Evolutionary conservation across 805 yeast genomes (phyloP).

Genomic region (Kurtzmaniella fragi): DNA sequence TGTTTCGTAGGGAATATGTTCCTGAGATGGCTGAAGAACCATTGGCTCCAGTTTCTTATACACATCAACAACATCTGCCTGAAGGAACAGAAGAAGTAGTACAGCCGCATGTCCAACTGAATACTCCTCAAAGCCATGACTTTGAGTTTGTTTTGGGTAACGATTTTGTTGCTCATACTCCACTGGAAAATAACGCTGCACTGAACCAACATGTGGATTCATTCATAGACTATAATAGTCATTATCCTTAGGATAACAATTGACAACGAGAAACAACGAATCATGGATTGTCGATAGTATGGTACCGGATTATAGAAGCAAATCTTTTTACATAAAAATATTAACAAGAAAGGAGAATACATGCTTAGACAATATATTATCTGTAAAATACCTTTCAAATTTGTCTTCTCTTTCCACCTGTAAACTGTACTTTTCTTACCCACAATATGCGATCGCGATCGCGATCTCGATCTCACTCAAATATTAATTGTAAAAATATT

Average conservation of each 20-base stretch:
- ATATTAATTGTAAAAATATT: too few relatives aligned
- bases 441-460: too few relatives aligned
- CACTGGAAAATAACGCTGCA: slow-evolving; percentile 4
- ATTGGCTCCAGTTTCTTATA: slow-evolving; percentile 1
- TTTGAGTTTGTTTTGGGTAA: slow-evolving; percentile 7
- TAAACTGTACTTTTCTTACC: too few relatives aligned
- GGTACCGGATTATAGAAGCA: too few relatives aligned
- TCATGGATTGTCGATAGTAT: too few relatives aligned
- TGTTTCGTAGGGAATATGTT: too few relatives aligned
- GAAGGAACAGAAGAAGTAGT: background rate
- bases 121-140: slow-evolving; percentile 4
- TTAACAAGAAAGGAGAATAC: background rate
- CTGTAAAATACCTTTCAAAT: background rate
- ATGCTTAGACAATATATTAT: background rate
- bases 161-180: slow-evolving; percentile 6
- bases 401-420: background rate
- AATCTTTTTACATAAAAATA: too few relatives aligned
- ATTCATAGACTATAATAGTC: slow-evolving; percentile 20
- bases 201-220: slow-evolving; percentile 12
- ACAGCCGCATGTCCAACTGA: slow-evolving; percentile 1
- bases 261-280: background rate
- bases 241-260: slow-evolving; percentile 3
- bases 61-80: background rate
- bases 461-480: too few relatives aligned
- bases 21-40: background rate